Conservation (phyloP, 495 filamentous ascomycete species). For the Penicillium crystallinum region DNA sequence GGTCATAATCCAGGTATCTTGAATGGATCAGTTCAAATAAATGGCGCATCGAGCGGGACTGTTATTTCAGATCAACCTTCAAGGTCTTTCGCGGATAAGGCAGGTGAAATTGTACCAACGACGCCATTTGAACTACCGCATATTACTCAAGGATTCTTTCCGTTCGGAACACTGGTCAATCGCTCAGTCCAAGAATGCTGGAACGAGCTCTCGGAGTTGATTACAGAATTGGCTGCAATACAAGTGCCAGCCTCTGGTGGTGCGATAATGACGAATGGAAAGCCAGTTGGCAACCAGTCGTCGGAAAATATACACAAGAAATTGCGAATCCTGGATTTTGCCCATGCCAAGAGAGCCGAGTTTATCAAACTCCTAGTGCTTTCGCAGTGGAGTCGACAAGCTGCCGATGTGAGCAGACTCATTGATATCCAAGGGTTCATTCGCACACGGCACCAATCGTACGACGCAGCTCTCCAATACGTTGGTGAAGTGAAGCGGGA, state of each 20-base stretch:
- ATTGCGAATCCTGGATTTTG: slow-evolving; percentile 65
- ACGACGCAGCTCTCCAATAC: slow-evolving; percentile 50
- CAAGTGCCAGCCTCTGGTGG: slow-evolving; percentile 36
- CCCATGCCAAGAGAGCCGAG: slow-evolving; percentile 56
- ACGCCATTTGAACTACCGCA: slow-evolving; percentile 69
- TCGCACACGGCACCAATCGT: slow-evolving; percentile 51
- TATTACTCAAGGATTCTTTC: slow-evolving; percentile 69
- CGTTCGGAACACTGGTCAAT: slow-evolving; percentile 62
- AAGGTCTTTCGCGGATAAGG: slow-evolving; percentile 3
- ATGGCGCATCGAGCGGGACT: slow-evolving; percentile 22
- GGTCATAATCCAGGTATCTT: slow-evolving; percentile 10
- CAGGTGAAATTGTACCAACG: background rate
- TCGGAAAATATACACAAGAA: slow-evolving; percentile 75
- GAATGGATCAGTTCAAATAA: slow-evolving; percentile 29
- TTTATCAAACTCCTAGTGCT: slow-evolving; percentile 92
- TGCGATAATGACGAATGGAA: slow-evolving; percentile 43
- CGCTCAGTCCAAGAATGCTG: slow-evolving; percentile 79
- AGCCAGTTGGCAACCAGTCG: slow-evolving; percentile 52
- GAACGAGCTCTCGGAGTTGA: slow-evolving; percentile 63
- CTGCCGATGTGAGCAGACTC: slow-evolving; percentile 67
- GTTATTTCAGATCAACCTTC: slow-evolving; percentile 10
- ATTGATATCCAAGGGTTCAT: slow-evolving; percentile 79
- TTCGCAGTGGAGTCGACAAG: slow-evolving; percentile 78
- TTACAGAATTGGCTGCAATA: slow-evolving; percentile 65
- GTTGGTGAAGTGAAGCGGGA: slow-evolving; percentile 66